Percentiles rank a stretch among this genome's conserved stretches.
These are phyloP conservation scores for Paramecium sonneborni DNA, from an alignment of 73 alveolate genomes.

Conservation along the genomic window DNA sequence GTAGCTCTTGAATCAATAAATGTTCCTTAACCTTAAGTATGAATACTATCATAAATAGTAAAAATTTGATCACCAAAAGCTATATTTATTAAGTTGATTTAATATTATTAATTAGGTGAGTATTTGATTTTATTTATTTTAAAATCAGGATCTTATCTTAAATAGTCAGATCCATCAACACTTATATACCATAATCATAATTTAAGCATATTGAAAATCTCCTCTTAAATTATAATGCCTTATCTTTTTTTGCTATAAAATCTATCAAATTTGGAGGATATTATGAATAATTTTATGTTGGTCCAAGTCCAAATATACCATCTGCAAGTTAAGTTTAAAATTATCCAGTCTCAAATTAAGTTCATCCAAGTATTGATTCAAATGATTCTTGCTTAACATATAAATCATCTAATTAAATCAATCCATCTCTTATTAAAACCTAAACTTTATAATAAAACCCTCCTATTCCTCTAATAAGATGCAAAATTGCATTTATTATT, in stretches of 20 bases:
- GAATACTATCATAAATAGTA: neutral
- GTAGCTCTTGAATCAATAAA: constrained; percentile 48
- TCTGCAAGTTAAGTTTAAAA: constrained; percentile 89
- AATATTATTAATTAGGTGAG: neutral
- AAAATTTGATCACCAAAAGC: neutral
- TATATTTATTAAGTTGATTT: neutral
- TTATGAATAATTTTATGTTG: constrained; percentile 62
- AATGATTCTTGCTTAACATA: constrained; percentile 55
- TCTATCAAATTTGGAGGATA: constrained; percentile 70
- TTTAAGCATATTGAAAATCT: constrained; percentile 90
- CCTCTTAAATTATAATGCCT: constrained; percentile 58
- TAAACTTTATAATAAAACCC: constrained; percentile 83
- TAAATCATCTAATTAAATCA: neutral
- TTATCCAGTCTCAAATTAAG: constrained; percentile 81
- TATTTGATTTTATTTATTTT: neutral
- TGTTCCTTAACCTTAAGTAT: neutral
- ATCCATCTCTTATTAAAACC: constrained; percentile 79
- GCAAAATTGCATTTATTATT: constrained; percentile 75
- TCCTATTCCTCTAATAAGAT: constrained; percentile 77
- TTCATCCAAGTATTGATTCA: constrained; percentile 89
- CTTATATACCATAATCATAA: constrained; percentile 85
- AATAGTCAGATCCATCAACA: constrained; percentile 81
- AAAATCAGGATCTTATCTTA: constrained; percentile 53
- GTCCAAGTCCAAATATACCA: constrained; percentile 95
- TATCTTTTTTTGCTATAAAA: constrained; percentile 63